Evolutionary conservation across 352 stramenopile species (phyloP).

Genomic region (Phytopythium aichiense): DNA sequence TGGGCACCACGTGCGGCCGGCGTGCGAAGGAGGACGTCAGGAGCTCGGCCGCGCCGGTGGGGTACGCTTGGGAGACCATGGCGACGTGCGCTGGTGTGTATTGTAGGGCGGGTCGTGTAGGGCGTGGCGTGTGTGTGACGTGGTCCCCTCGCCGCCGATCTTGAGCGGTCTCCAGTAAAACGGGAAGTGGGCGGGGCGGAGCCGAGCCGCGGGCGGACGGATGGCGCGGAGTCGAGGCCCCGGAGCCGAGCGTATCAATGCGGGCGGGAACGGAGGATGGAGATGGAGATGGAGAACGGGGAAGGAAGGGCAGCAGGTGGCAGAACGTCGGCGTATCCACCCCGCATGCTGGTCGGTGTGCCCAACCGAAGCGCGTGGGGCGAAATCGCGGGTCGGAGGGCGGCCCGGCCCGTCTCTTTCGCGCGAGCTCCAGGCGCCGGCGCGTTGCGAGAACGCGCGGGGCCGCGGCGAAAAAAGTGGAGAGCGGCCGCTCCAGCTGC

Average conservation of each 20-base stretch:
- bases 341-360: not conserved
- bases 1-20: not conserved
- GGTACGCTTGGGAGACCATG: not conserved
- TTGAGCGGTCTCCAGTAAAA: not conserved
- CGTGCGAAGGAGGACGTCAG: slow-evolving; percentile 1
- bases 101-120: not conserved
- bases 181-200: slow-evolving; percentile 1
- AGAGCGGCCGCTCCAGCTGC: slow-evolving; percentile 6
- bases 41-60: not conserved
- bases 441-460: slow-evolving; percentile 9
- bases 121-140: not conserved
- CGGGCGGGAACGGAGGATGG: not conserved
- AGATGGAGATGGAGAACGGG: not conserved
- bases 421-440: not conserved
- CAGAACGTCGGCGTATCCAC: slow-evolving; percentile 4
- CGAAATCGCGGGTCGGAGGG: not conserved
- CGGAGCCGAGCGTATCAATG: not conserved
- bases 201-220: not conserved
- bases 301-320: not conserved
- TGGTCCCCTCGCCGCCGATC: not conserved
- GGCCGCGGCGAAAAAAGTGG: slow-evolving; percentile 13
- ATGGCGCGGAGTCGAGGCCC: not conserved
- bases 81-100: not conserved
- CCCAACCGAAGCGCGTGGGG: not conserved
- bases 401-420: not conserved